These are phyloP conservation scores for Gossypium gossypioides DNA, from an alignment of 441 rosid species.

Conservation along the genomic window DNA sequence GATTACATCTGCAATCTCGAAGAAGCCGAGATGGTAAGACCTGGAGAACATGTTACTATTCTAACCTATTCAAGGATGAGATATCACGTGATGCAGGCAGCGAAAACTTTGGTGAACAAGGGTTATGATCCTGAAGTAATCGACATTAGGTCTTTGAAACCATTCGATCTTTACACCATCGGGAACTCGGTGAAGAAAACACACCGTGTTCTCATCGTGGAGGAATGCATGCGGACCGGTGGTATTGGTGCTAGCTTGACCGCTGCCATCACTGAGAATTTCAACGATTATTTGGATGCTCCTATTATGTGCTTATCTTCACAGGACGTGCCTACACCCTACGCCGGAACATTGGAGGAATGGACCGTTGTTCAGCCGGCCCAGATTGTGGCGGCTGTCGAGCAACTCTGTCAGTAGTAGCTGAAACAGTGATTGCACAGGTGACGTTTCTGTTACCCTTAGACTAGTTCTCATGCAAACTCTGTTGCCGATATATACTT, in stretches of 20 bases:
- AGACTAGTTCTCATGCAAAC: background rate
- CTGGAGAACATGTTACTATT: slow-evolving; percentile 79
- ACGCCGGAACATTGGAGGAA: slow-evolving; percentile 82
- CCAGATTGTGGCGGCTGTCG: slow-evolving; percentile 87
- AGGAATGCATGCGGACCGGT: slow-evolving; percentile 94
- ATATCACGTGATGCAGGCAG: slow-evolving; percentile 95
- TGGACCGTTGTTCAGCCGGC: slow-evolving; percentile 89
- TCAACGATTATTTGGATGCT: slow-evolving; percentile 78
- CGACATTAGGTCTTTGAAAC: slow-evolving; percentile 79
- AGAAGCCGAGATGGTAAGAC: slow-evolving; percentile 95
- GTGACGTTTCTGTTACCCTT: background rate
- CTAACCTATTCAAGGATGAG: slow-evolving; percentile 82
- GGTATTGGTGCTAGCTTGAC: slow-evolving; percentile 93
- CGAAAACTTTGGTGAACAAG: slow-evolving; percentile 78
- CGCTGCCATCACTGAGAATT: slow-evolving; percentile 77
- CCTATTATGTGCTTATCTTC: slow-evolving; percentile 79
- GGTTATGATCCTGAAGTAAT: slow-evolving; percentile 87
- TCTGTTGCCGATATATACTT: background rate
- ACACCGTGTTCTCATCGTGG: slow-evolving; percentile 82
- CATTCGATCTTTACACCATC: slow-evolving; percentile 76
- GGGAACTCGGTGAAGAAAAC: slow-evolving; percentile 93
- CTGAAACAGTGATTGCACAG: background rate
- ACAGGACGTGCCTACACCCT: slow-evolving; percentile 93
- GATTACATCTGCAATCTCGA: slow-evolving; percentile 71
- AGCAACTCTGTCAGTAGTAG: slow-evolving; percentile 67